These are phyloP conservation scores for Amphichorda felina DNA, from an alignment of 2,329 filamentous ascomycete genomes.

Conservation along the genomic window DNA sequence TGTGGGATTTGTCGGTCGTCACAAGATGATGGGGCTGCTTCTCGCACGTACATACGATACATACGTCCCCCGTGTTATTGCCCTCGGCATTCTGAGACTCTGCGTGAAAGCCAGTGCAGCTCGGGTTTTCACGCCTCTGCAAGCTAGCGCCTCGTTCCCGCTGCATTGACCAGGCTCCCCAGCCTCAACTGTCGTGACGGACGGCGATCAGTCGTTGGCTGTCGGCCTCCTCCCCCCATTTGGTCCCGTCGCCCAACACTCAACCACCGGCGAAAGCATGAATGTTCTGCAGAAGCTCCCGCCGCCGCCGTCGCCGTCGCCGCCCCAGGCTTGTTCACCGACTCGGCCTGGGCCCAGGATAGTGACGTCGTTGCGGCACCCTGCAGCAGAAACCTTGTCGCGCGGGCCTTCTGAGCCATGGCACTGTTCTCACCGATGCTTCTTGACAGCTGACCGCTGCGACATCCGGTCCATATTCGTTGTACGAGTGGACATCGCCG, in stretches of 20 bases:
- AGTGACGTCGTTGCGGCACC: background rate
- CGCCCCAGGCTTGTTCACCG: background rate
- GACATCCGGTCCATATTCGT: no score
- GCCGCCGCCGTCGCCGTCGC: background rate
- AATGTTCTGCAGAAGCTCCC: slow-evolving; percentile 2
- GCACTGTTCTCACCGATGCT: no score
- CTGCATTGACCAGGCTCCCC: slow-evolving; percentile 10
- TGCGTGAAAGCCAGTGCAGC: no score
- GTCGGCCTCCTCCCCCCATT: no score
- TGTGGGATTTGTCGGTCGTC: background rate
- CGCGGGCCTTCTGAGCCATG: background rate
- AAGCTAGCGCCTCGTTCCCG: slow-evolving; percentile 15
- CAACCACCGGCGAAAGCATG: background rate
- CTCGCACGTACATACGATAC: no score
- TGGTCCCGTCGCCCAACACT: no score
- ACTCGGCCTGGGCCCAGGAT: background rate
- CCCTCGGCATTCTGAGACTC: no score
- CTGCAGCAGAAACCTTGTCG: background rate
- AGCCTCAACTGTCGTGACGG: no score
- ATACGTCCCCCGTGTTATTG: no score
- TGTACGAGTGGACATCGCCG: no score
- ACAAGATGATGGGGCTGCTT: background rate
- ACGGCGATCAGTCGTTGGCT: no score
- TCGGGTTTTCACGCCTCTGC: background rate
- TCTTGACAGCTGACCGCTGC: no score